Evolutionary conservation across 1,139 yeast genomes (phyloP).

Genomic region (Candida dubliniensis): DNA sequence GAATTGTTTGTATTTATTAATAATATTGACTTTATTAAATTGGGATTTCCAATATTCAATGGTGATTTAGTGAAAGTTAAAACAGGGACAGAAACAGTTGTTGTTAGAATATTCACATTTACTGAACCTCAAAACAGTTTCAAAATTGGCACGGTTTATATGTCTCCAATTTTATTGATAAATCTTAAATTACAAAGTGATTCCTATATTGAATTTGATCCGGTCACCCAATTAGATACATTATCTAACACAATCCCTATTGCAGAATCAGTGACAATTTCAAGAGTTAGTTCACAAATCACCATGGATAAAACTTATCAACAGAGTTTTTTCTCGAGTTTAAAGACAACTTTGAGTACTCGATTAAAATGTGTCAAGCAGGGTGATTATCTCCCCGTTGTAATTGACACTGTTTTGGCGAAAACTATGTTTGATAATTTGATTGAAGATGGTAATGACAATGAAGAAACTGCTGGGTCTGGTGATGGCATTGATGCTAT

Average conservation of each 20-base stretch:
- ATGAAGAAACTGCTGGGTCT: slow-evolving; percentile 24
- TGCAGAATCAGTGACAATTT: slow-evolving; percentile 53
- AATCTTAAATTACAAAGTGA: slow-evolving; percentile 43
- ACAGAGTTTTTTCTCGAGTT: slow-evolving; percentile 59
- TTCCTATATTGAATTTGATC: slow-evolving; percentile 31
- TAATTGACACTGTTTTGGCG: slow-evolving; percentile 72
- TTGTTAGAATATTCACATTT: slow-evolving; percentile 56
- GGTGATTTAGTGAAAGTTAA: slow-evolving; percentile 61
- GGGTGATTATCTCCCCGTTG: slow-evolving; percentile 73
- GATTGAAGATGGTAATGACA: slow-evolving; percentile 15
- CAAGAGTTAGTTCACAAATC: slow-evolving; percentile 70
- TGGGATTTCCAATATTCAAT: slow-evolving; percentile 60
- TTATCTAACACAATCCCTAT: slow-evolving; percentile 29
- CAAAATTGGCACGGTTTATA: slow-evolving; percentile 39
- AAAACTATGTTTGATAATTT: slow-evolving; percentile 51
- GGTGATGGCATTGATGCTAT: slow-evolving; percentile 30
- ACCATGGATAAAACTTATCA: slow-evolving; percentile 70
- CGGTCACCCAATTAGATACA: slow-evolving; percentile 15
- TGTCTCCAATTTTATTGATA: slow-evolving; percentile 65
- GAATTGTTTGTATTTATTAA: slow-evolving; percentile 55
- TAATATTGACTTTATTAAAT: slow-evolving; percentile 49
- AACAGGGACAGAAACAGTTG: slow-evolving; percentile 23
- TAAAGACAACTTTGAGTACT: slow-evolving; percentile 62
- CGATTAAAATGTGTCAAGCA: slow-evolving; percentile 56
- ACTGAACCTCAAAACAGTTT: slow-evolving; percentile 59